Base-by-base conservation (phyloP, 2,329 filamentous ascomycete genomes). In the Sporothrix curviconia region DNA sequence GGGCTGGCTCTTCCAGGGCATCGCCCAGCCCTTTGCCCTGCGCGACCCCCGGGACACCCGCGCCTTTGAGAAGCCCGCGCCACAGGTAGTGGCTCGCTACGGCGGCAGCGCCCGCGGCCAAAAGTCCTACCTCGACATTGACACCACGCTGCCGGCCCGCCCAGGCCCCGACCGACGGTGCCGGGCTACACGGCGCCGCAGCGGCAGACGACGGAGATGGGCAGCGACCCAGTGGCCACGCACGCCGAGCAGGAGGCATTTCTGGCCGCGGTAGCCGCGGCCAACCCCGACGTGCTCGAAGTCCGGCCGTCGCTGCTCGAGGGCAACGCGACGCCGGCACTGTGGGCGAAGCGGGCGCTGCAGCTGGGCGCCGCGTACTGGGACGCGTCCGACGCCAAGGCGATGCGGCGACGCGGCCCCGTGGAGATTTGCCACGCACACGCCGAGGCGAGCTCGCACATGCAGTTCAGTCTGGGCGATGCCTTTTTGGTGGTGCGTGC, bases 401-500 rank as follows among this genome's bases (percentile, higher is more conserved):
- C 22, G 12, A 51, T 32, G 60, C 62, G 2, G 14, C 4, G 19
- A 63, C 63, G 40, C 58, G 60, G 62, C 3, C 54, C 44, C 7
- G 68, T 68, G 7, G 74, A 76, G 64, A 66, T 70, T 12, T 64
- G 64, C 5, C 74, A 76, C 59, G 65, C 71, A 22, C 74, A 76
- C 57, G 57, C 57, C 11, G 74, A 76, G 58, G 69, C 70, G 8
- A 74, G 71, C 61, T 61, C 69, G 25, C 74, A 76, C 61, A 51
- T 72, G 17, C 66, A 67, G 4, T 63, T 76, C 30, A 70, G 70
- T 55, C 66, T 73, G 5, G 64, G 62, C 1, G 74, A 76, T 54
- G 73, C 72, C 2, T 66, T 67, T 47, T 61, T 64, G 42, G 67
- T 67, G 2, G 68, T 74, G 46, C 63, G 56, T 4, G 65, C 62